Conservation (phyloP, 1,139 yeast species). For the Candida sp. region DNA sequence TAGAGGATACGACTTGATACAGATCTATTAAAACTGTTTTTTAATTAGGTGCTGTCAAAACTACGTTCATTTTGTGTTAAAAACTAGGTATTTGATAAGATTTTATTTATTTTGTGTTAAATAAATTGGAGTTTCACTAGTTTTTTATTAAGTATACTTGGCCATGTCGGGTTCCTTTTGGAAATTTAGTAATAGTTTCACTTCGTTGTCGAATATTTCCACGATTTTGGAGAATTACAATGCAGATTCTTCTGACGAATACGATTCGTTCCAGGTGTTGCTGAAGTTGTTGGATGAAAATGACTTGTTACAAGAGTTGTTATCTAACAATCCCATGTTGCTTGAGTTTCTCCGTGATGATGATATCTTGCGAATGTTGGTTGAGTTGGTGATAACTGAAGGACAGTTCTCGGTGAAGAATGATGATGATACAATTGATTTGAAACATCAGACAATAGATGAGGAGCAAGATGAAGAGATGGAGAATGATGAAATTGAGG, state of each 20-base stretch:
- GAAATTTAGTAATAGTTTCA: constrained; percentile 86
- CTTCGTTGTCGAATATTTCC: constrained; percentile 71
- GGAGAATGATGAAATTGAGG: constrained; percentile 1
- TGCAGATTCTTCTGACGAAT: constrained; percentile 21
- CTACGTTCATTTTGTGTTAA: neutral
- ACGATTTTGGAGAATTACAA: constrained; percentile 61
- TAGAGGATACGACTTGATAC: neutral
- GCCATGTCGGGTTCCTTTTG: constrained; percentile 81
- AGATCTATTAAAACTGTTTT: neutral
- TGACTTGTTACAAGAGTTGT: constrained; percentile 79
- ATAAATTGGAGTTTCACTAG: neutral
- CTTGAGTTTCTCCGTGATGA: constrained; percentile 81
- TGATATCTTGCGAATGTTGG: constrained; percentile 60
- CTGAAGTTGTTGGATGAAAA: constrained; percentile 79
- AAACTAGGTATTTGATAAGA: neutral
- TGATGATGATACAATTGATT: neutral
- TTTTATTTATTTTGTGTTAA: neutral
- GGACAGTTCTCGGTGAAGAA: constrained; percentile 14
- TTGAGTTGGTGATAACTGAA: constrained; percentile 60
- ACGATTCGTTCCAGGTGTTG: constrained; percentile 31
- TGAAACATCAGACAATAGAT: constrained; percentile 3
- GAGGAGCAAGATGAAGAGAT: neutral
- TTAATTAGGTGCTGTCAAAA: neutral
- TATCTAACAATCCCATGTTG: constrained; percentile 78
- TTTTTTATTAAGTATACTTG: neutral